These are phyloP conservation scores for Mallotus japonicus DNA, from an alignment of 441 rosid genomes.

Conservation along the genomic window DNA sequence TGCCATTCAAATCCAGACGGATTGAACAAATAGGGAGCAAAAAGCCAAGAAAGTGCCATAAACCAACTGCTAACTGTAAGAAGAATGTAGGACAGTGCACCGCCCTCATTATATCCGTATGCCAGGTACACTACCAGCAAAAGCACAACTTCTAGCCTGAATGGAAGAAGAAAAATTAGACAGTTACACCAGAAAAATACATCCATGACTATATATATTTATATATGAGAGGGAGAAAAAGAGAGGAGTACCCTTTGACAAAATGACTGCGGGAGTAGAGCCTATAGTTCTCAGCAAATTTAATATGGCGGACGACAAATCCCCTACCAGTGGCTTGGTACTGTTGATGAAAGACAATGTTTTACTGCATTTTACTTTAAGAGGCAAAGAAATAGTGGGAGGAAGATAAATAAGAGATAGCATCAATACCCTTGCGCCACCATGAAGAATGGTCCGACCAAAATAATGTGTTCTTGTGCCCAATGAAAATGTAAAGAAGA, in stretches of 20 bases:
- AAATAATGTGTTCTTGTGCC: conserved; percentile 97
- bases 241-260: conserved; percentile 70
- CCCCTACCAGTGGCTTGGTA: conserved; percentile 99
- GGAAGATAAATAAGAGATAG: conserved; percentile 1
- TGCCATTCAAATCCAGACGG: conserved; percentile 99
- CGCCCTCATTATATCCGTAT: conserved; percentile 81
- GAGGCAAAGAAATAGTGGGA: conserved; percentile 4
- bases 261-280: conserved; percentile 98
- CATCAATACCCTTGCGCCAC: conserved; percentile 90
- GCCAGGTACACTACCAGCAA: conserved; percentile 82
- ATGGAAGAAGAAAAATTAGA: conserved; percentile 29
- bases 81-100: conserved; percentile 80
- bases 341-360: conserved; percentile 43
- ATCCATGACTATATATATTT: not conserved
- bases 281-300: conserved; percentile 93
- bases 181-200: conserved; percentile 16
- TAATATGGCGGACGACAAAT: conserved; percentile 92
- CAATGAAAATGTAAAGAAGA: conserved; percentile 97
- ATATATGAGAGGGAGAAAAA: conserved; percentile 15
- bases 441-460: conserved; percentile 97
- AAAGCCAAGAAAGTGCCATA: conserved; percentile 97
- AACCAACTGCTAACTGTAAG: conserved; percentile 97
- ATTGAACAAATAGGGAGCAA: conserved; percentile 95
- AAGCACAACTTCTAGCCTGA: conserved; percentile 85
- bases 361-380: conserved; percentile 22